Evolutionary conservation across 2,329 filamentous ascomycete species (phyloP).

Genomic region (Verticillium nubilum): DNA sequence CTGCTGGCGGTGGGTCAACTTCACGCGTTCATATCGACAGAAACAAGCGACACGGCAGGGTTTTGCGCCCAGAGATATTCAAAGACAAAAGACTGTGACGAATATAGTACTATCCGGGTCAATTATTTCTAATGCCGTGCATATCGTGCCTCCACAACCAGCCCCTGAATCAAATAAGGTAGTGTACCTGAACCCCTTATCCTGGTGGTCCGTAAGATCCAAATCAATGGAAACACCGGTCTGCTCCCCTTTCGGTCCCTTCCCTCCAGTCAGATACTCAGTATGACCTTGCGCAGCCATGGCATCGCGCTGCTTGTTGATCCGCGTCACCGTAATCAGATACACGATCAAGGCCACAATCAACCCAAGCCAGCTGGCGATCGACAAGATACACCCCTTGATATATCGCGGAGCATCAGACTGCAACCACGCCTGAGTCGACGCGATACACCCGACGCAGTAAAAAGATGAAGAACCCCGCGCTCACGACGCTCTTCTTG

Average conservation of each 20-base stretch:
- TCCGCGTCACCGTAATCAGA: not conserved
- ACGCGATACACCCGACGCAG: constrained; percentile 18
- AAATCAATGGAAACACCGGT: constrained; percentile 10
- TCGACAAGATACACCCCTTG: constrained; percentile 14
- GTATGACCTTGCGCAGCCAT: not conserved
- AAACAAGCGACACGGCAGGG: not conserved
- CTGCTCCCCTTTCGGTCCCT: not conserved
- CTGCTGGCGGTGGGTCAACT: not conserved
- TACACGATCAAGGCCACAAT: constrained; percentile 4
- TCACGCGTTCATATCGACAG: not conserved
- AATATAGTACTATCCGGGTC: no score
- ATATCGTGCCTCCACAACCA: no score
- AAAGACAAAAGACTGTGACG: no score
- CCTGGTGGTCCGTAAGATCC: constrained; percentile 17
- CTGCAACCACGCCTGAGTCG: constrained; percentile 16
- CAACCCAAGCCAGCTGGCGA: constrained; percentile 12
- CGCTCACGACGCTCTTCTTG: constrained; percentile 56
- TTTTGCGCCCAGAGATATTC: no score
- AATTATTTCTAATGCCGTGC: no score
- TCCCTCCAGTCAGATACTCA: constrained; percentile 3
- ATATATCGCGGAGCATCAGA: constrained; percentile 15
- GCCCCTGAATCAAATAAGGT: constrained; percentile 3
- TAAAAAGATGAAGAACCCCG: constrained; percentile 19
- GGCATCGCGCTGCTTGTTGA: constrained; percentile 1
- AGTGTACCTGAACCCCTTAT: constrained; percentile 18